Percentiles rank a stretch among this genome's conserved stretches.
These are phyloP conservation scores for Pugionium dolabratum DNA, from an alignment of 345 rosid genomes.

Conservation along the genomic window DNA sequence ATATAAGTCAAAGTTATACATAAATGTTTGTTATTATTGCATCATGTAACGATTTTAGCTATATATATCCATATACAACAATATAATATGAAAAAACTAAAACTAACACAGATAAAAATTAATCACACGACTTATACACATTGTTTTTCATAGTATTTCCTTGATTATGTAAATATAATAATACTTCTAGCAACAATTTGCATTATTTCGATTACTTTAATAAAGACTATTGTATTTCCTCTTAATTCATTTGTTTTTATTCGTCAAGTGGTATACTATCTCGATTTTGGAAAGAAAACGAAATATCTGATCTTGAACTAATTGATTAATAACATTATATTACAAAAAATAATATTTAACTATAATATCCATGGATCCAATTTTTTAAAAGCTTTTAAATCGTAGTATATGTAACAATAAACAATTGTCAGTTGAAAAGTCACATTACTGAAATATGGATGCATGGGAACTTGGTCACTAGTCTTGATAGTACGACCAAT, in stretches of 20 bases:
- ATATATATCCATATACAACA: background rate
- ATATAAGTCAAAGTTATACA: slow-evolving; percentile 20
- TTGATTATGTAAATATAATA: background rate
- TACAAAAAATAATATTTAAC: background rate
- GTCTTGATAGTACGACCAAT: too few relatives aligned
- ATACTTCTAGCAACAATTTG: slow-evolving; percentile 17
- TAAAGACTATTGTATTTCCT: slow-evolving; percentile 23
- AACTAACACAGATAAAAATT: background rate
- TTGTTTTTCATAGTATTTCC: too few relatives aligned
- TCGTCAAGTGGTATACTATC: slow-evolving; percentile 30
- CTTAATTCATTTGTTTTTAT: slow-evolving; percentile 23
- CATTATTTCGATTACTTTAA: slow-evolving; percentile 2
- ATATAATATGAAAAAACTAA: background rate
- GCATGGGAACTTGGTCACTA: background rate
- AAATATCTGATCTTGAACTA: slow-evolving; percentile 12
- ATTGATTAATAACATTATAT: background rate
- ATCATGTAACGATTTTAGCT: background rate
- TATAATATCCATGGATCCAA: background rate
- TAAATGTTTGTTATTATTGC: slow-evolving; percentile 15
- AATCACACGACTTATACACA: too few relatives aligned
- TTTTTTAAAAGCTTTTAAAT: background rate
- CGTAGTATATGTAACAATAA: background rate
- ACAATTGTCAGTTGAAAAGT: background rate
- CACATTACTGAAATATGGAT: background rate
- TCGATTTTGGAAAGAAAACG: slow-evolving; percentile 23